These are phyloP conservation scores for Ganoderma lucidum DNA, from an alignment of 1,284 basidiomycete genomes.

Conservation along the genomic window DNA sequence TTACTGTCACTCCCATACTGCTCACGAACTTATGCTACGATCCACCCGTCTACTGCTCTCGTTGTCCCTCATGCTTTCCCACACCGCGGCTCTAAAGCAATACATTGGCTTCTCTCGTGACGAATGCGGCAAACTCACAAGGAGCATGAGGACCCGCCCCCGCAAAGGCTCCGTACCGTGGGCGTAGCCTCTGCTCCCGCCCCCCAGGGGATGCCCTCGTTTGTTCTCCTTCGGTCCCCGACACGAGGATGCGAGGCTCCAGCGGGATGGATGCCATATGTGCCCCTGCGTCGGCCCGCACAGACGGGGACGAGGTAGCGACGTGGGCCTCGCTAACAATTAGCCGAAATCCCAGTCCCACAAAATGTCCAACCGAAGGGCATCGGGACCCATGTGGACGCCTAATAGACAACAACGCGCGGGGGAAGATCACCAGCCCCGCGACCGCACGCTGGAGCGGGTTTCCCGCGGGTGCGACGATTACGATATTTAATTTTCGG, in stretches of 20 bases:
- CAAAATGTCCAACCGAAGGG: constrained; percentile 34
- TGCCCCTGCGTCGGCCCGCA: constrained; percentile 17
- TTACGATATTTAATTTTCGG: constrained; percentile 34
- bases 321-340: constrained; percentile 27
- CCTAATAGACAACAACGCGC: constrained; percentile 14
- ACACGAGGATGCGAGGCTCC: constrained; percentile 7
- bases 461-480: constrained; percentile 27
- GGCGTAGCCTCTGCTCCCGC: constrained; percentile 27
- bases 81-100: constrained; percentile 27
- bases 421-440: constrained; percentile 28
- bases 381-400: constrained; percentile 22
- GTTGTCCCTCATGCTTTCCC: constrained; percentile 26
- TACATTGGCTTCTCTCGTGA: constrained; percentile 18
- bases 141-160: constrained; percentile 14
- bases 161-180: constrained; percentile 32
- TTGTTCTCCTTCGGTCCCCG: constrained; percentile 8
- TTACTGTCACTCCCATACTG: constrained; percentile 14
- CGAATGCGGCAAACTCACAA: constrained; percentile 26
- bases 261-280: neutral
- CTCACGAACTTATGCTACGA: constrained; percentile 31
- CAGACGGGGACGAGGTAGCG: neutral
- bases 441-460: constrained; percentile 14
- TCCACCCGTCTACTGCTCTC: constrained; percentile 20
- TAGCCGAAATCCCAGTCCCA: constrained; percentile 39
- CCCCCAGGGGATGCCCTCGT: constrained; percentile 10